phyloP scores from a whole-genome alignment of 306 rosid species.

The Cicer bijugum region DNA sequence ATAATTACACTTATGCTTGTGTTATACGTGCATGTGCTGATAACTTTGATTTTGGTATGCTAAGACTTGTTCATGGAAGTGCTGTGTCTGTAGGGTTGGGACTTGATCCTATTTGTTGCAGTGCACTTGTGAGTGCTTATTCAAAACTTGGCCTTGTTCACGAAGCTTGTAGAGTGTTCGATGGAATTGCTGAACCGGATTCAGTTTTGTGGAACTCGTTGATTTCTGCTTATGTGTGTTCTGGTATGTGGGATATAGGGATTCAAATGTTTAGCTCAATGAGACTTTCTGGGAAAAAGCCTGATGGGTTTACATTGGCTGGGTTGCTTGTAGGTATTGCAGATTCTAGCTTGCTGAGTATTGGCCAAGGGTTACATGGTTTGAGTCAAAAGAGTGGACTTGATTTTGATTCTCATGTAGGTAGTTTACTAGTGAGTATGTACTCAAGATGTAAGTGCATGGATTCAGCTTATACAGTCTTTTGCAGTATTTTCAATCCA shows the following conservation, averaged over 20 bases:
- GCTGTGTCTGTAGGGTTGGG: slow-evolving; percentile 46
- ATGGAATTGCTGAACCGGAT: slow-evolving; percentile 61
- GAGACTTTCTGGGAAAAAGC: slow-evolving; percentile 57
- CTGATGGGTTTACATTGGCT: slow-evolving; percentile 81
- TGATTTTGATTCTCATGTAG: slow-evolving; percentile 65
- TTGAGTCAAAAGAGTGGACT: slow-evolving; percentile 62
- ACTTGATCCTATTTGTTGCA: slow-evolving; percentile 55
- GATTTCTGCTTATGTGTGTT: slow-evolving; percentile 68
- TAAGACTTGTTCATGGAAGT: slow-evolving; percentile 54
- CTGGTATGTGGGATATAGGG: slow-evolving; percentile 68
- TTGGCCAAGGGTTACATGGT: slow-evolving; percentile 75
- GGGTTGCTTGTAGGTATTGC: slow-evolving; percentile 65
- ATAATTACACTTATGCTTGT: slow-evolving; percentile 53
- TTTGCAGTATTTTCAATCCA: slow-evolving; percentile 60
- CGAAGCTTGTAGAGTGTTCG: slow-evolving; percentile 68
- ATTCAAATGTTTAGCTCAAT: slow-evolving; percentile 59
- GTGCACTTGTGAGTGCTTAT: slow-evolving; percentile 63
- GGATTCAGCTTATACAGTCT: slow-evolving; percentile 65
- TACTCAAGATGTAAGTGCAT: slow-evolving; percentile 78
- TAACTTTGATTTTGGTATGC: slow-evolving; percentile 47
- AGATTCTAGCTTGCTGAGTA: slow-evolving; percentile 55
- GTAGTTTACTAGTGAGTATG: slow-evolving; percentile 78
- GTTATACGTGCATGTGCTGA: slow-evolving; percentile 50
- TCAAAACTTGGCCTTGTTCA: slow-evolving; percentile 70
- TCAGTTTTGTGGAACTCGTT: slow-evolving; percentile 83